Evolutionary conservation across 73 alveolate genomes (phyloP).

Genomic region (Paramecium octaurelia): DNA sequence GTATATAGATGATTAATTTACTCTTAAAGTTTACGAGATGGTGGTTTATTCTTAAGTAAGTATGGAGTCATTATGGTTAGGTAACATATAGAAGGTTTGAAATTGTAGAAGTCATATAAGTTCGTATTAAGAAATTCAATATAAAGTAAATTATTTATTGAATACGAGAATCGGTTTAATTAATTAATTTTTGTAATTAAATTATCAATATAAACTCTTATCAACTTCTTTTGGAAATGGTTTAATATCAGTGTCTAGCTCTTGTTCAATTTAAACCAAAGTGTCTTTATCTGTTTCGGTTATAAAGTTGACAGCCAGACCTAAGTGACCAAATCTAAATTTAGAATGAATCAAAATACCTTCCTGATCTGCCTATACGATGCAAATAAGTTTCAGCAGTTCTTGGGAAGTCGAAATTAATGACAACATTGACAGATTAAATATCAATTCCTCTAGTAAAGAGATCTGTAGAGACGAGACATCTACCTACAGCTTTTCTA

Average conservation of each 20-base stretch:
- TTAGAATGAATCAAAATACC: slow-evolving; percentile 54
- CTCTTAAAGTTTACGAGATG: too few relatives aligned
- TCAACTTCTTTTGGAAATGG: slow-evolving; percentile 99
- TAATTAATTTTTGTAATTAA: neutral
- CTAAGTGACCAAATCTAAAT: slow-evolving; percentile 86
- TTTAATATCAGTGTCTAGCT: slow-evolving; percentile 95
- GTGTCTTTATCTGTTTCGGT: slow-evolving; percentile 86
- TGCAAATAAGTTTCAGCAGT: slow-evolving; percentile 97
- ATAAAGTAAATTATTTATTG: neutral
- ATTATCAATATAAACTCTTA: slow-evolving; percentile 83
- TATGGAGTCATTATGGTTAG: too few relatives aligned
- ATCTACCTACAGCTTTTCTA: slow-evolving; percentile 87
- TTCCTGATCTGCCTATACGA: slow-evolving; percentile 98
- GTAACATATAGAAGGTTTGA: too few relatives aligned
- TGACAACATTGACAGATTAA: slow-evolving; percentile 95
- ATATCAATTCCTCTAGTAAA: slow-evolving; percentile 99
- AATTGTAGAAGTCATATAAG: too few relatives aligned
- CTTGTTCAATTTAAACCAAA: slow-evolving; percentile 87
- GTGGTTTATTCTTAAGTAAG: too few relatives aligned
- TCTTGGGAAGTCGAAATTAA: slow-evolving; percentile 97
- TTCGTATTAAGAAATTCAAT: too few relatives aligned
- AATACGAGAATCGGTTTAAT: neutral
- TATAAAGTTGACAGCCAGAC: slow-evolving; percentile 83
- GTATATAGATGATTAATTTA: too few relatives aligned
- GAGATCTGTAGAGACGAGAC: slow-evolving; percentile 83